A percentile compares a stretch with the other conserved stretches of the same genome.
Evolutionary conservation across 2,329 filamentous ascomycete genomes (phyloP).

Genomic region (Albophoma yamanashiensis): DNA sequence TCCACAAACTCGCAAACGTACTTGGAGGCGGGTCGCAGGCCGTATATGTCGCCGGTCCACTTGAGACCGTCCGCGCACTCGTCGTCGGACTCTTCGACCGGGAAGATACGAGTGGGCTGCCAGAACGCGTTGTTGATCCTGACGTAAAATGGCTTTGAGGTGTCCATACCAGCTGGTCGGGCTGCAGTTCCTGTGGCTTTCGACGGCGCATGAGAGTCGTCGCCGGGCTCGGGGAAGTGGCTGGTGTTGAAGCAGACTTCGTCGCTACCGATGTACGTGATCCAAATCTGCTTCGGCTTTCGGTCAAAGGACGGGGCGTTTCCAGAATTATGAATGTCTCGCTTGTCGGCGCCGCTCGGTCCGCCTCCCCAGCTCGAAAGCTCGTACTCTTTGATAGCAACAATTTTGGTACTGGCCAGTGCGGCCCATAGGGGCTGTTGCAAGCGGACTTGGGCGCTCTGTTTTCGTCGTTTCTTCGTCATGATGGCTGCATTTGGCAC

Average conservation of each 20-base stretch:
- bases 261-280: conserved; percentile 67
- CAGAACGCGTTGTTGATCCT: conserved; percentile 69
- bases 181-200: conserved; percentile 18
- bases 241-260: conserved; percentile 69
- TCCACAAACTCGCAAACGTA: conserved; percentile 73
- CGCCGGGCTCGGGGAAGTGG: conserved; percentile 41
- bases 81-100: conserved; percentile 23
- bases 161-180: conserved; percentile 45
- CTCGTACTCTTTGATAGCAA: conserved; percentile 85
- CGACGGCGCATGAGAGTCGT: conserved; percentile 15
- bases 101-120: conserved; percentile 64
- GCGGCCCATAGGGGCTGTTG: conserved; percentile 92
- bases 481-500: conserved; percentile 30
- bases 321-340: conserved; percentile 68
- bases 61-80: conserved; percentile 32
- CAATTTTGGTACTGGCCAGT: conserved; percentile 90
- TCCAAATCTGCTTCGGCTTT: conserved; percentile 66
- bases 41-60: conserved; percentile 64
- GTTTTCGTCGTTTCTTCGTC: conserved; percentile 75
- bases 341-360: conserved; percentile 53
- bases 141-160: conserved; percentile 67
- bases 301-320: conserved; percentile 58
- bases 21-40: conserved; percentile 59
- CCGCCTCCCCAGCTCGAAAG: conserved; percentile 67
- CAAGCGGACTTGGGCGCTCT: conserved; percentile 81